Base-by-base conservation (phyloP, 768 basidiomycete genomes). In the Podaxis sp. region DNA sequence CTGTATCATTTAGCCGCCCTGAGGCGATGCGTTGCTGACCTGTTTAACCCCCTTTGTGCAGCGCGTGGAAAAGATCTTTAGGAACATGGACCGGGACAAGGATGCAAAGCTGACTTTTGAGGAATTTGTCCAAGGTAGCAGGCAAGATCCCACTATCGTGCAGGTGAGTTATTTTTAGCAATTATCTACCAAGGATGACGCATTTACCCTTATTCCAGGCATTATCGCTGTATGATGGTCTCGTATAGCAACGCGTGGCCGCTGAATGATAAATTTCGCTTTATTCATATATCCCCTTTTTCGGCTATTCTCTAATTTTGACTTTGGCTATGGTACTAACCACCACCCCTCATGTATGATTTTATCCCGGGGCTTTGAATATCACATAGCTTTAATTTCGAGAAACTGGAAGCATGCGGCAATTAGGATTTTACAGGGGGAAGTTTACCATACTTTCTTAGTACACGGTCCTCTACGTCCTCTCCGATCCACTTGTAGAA, bases 31-130 rank as follows among this genome's bases (percentile, higher is more conserved):
- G n/a, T 57, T 49, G 59, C 61, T 62, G 69, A 57, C 68, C 63
- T 26, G 63, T 36, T 62, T 38, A 44, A n/a, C 53, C 40, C 66
- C 28, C 59, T 51, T 63, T 59, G 44, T 58, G 9, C 70, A 99
- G 96, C 90, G 97, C 24, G 97, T 99, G 64, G 93, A 97, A 79
- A 99, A 99, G 83, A 99, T 99, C 66, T 99, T 99, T 80, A 83
- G 86, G 61, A 93, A 93, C 71, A 99, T 99, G 97, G 97, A 99
- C 76, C 82, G 88, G 66, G 89, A 99, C 79, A 95, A 95, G 76
- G 93, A 99, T 70, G 92, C 94, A 6, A 90, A 86, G 70, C 80
- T 98, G 60, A 96, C 95, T 0, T 99, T 89, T 75, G 95, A 96
- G 9, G 97, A 99, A 75, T 99, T 99, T 73, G 95, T 96, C 19